Base-by-base conservation (phyloP, 306 rosid species). In the Astragalus membranaceus region DNA sequence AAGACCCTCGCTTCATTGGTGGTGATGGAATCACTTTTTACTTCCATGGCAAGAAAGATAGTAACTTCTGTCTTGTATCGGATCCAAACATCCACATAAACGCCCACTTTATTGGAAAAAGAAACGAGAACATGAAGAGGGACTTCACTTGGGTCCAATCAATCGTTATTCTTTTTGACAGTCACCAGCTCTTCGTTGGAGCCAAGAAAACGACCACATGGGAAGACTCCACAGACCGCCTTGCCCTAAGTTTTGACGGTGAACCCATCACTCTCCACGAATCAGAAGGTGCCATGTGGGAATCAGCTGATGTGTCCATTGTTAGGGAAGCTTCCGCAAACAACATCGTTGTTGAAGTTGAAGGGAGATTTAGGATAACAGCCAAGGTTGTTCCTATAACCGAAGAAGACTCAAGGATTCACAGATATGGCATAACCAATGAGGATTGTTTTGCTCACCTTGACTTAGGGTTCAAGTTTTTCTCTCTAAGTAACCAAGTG, bases 131-230 rank as follows among this genome's bases (percentile, higher is more conserved):
- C 83, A 73, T 90, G 87, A 70, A 44, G 20, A 85, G 89, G 11
- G 95, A 86, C 86, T 88, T 88, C 87, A 84, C 95, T 8, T 88
- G 93, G 93, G 87, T 82, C 57, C 84, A 89, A 64, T 89, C 96
- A 42, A 79, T 85, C 2, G 89, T 68, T 29, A 82, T 89, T 59
- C 85, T 89, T 43, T 83, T 87, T 47, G 49, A 81, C 54, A 35
- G 50, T 10, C 91, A 83, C 66, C 81, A 73, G 12, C 74, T 89
- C 69, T 82, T 44, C 73, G 2, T 87, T 4, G 85, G 89, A 0
- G 89, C 93, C n/a, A 41, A 5, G 0, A 80, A 87, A 73, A 84
- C 91, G 0, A 48, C 81, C 29, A 39, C 11, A 0, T 87, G 96
- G 94, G 78, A 90, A 0, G 85, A 87, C 44, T 54, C 86, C 20